Evolutionary conservation across 1,284 basidiomycete species (phyloP), one percentile per base, ranked within the genome.

Genomic region (Tetrapyrgos nigripes): DNA sequence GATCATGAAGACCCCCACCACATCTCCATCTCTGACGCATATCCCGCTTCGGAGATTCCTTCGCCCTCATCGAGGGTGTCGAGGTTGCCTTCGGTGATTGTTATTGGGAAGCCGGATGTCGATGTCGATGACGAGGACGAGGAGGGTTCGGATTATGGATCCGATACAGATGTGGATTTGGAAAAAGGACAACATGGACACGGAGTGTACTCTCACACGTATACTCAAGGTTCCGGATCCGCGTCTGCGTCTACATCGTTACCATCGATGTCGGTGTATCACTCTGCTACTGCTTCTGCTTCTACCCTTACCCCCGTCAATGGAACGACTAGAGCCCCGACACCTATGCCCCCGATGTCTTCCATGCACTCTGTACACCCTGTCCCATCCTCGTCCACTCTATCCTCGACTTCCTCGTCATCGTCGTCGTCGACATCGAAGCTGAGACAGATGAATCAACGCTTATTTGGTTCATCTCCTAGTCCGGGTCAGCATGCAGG

Each of bases 21-120:
- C 28, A 57, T 51, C 11, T 57, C 49, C 37, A 57, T 57, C 21
- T 50, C 55, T 10, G 55, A 57, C 23, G 49, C 49, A 4, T 57
- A 57, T 23, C 17, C 50, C n/a, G 48, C 44, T 26, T 56, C 55
- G 11, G 49, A 31, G 6, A 21, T 40, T 3, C 19, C 55, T 21
- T 57, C 55, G 24, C 48, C 33, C 13, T 24, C 28, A 8, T 24
- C 21, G 31, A 23, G n/a, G n/a, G n/a, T n/a, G n/a, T n/a, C n/a
- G n/a, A n/a, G 37, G 13, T n/a, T 40, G 19, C 37, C 37, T n/a
- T 40, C 37, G 6, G 19, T 40, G 5, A 40, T 40, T n/a, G 19
- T 40, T n/a, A 40, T 40, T 4, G 37, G 37, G 14, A 11, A n/a
- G 4, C 37, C 37, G 19, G 37, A 40, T 40, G 37, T n/a, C 4